Base-by-base conservation (phyloP, 805 yeast species). In the Ogataea allantospora region DNA sequence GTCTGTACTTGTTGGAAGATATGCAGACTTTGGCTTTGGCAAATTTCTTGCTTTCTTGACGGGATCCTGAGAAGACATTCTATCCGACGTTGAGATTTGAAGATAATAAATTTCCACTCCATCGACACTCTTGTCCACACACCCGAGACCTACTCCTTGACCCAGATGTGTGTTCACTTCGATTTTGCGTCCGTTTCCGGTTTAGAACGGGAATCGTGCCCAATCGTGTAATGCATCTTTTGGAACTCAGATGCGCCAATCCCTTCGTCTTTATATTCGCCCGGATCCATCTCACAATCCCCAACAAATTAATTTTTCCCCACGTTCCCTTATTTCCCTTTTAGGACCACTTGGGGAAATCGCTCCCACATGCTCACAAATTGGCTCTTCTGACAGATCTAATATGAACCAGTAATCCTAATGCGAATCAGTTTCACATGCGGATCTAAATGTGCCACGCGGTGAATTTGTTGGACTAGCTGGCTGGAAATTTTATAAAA, bases 1-100 rank as follows among this genome's bases (percentile, higher is more conserved):
- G 7, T 77, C 77, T 33, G 71, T 68, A 16, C 42, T 40, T 27
- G 72, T 73, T 15, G 83, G 81, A 40, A 70, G 65, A 48, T 77
- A 78, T 1, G 83, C 81, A 3, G 83, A 71, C 3, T 59, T 61
- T 5, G 83, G 83, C 46, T 69, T 54, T 27, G 58, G 59, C 12
- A 57, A 48, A 22, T 45, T 43, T 24, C 42, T 47, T 10, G 40
- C 41, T 10, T 53, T 56, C 38, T 55, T 53, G 16, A 32, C 38
- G 4, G 47, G 42, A n/a, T 41, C 30, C 20, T 43, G 47, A 15
- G 47, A 39, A 7, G 47, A 35, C 47, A 43, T 43, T 6, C n/a
- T n/a, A n/a, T n/a, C n/a, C n/a, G n/a, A n/a, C n/a, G n/a, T n/a
- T n/a, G n/a, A n/a, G n/a, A n/a, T n/a, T n/a, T n/a, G n/a, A n/a